Evolutionary conservation across 495 filamentous ascomycete genomes (phyloP).

Genomic region (Hypoxylon perforatum): DNA sequence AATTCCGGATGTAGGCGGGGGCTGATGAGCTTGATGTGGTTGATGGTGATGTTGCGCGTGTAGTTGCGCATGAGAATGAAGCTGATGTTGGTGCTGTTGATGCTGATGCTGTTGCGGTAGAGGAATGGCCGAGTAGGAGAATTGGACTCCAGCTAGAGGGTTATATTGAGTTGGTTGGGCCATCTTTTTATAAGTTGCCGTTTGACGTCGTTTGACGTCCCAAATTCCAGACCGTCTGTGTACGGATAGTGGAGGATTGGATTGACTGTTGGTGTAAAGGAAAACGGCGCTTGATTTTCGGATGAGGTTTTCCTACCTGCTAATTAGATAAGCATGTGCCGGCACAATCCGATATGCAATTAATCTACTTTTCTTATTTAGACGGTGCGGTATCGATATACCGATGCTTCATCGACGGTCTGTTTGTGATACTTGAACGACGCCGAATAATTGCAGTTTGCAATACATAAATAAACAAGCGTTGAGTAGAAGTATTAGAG

Average conservation of each 20-base stretch:
- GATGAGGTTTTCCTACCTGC: background rate
- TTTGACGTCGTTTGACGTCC: too few relatives aligned
- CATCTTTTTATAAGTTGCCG: slow-evolving; percentile 35
- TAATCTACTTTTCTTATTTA: slow-evolving; percentile 32
- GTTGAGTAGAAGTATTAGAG: too few relatives aligned
- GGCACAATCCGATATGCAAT: slow-evolving; percentile 28
- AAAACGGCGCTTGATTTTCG: too few relatives aligned
- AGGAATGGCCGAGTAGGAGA: slow-evolving; percentile 24
- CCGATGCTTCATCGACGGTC: slow-evolving; percentile 18
- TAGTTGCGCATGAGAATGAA: slow-evolving; percentile 4
- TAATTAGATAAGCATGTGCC: background rate
- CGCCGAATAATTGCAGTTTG: too few relatives aligned
- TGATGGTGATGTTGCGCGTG: slow-evolving; percentile 12
- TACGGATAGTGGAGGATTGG: slow-evolving; percentile 13
- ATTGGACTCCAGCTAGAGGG: slow-evolving; percentile 30
- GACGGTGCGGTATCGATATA: slow-evolving; percentile 32
- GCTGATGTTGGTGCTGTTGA: slow-evolving; percentile 22
- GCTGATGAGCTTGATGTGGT: slow-evolving; percentile 15
- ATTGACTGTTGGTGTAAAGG: slow-evolving; percentile 31
- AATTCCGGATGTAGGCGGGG: slow-evolving; percentile 4
- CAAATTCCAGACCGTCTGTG: slow-evolving; percentile 30
- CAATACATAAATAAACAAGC: too few relatives aligned
- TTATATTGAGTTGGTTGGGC: slow-evolving; percentile 32
- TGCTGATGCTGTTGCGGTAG: slow-evolving; percentile 18
- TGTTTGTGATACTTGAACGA: background rate